Base-by-base conservation (phyloP, 169 alveolate species). In the Neospora caninum region DNA sequence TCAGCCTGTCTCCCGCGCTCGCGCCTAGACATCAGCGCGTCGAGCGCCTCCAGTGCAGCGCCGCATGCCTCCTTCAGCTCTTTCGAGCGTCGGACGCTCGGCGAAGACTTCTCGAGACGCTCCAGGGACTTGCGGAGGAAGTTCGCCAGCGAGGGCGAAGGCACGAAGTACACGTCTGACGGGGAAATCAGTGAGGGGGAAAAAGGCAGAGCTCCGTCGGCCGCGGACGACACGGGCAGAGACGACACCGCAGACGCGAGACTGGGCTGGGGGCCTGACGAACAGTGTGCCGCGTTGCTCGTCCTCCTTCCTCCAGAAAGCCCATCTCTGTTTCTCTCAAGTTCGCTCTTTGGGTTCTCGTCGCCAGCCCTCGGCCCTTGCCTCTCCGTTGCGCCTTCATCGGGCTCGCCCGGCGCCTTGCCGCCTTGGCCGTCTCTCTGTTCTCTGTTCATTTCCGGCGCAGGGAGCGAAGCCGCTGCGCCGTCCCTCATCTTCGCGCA, bases 31-130 rank as follows among this genome's bases (percentile, higher is more conserved):
- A 82, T 1, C 34, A 82, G 89, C 69, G 31, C 43, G 31, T 82
- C 89, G 67, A 82, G 41, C 34, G 89, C 89, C n/a, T 27, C 89
- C 34, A 82, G 64, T 64, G 89, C 89, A 18, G 43, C 43, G 89
- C 89, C 20, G 64, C 89, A 82, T 4, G 89, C 89, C 67, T 82
- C 89, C 64, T 27, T 38, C 39, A 82, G 64, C 64, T 22, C 89
- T 67, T 41, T 36, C 89, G 89, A 36, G 67, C 41, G n/a, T 67
- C 89, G 13, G 4, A 27, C 0, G 31, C 29, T 29, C 53, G 42
- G 54, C 6, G 69, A 16, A 20, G 34, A 6, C 67, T 82, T 82
- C 69, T 82, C 89, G 20, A 82, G 67, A 1, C 38, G 20, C 64
- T 36, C 69, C 89, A 82, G 89, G 29, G 89, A 39, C 42, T 41